These are phyloP conservation scores for Linum tenue DNA, from an alignment of 345 rosid genomes.

Conservation along the genomic window DNA sequence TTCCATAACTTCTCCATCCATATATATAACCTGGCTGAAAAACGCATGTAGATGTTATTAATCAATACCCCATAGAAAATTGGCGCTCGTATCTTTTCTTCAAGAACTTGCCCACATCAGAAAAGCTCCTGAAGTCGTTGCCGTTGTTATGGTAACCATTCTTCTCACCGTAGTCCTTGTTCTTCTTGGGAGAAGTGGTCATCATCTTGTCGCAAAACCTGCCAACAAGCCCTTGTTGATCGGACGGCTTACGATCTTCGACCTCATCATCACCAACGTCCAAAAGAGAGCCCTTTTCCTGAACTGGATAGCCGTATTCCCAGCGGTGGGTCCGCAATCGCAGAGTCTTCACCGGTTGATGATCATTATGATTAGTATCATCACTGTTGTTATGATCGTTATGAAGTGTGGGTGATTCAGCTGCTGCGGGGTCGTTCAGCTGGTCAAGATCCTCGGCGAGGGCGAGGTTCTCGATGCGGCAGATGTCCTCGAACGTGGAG, in stretches of 20 bases:
- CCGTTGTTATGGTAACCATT: too few species aligned
- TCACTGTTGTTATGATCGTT: too few species aligned
- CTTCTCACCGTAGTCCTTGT: not conserved
- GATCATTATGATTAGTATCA: not conserved
- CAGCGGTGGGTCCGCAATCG: constrained; percentile 11
- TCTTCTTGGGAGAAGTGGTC: not conserved
- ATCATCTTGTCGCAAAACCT: constrained; percentile 28
- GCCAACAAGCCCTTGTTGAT: constrained; percentile 14
- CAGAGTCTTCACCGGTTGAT: not conserved
- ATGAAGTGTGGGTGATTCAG: not conserved
- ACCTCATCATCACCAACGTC: constrained; percentile 16
- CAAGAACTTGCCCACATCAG: constrained; percentile 15
- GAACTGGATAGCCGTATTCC: constrained; percentile 13
- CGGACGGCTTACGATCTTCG: not conserved
- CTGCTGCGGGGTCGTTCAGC: not conserved
- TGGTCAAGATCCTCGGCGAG: not conserved
- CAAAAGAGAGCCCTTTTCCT: constrained; percentile 28
- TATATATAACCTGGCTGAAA: too few species aligned
- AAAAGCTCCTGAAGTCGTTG: constrained; percentile 15
- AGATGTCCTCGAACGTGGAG: constrained; percentile 13
- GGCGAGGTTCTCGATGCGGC: constrained; percentile 3
- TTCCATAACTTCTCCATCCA: too few species aligned
- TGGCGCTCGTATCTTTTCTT: constrained; percentile 27
- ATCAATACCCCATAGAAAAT: constrained; percentile 23
- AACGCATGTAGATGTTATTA: not conserved